Evolutionary conservation across 441 rosid genomes (phyloP), one percentile per base, ranked within the genome.

Genomic region (Jatropha multifida): DNA sequence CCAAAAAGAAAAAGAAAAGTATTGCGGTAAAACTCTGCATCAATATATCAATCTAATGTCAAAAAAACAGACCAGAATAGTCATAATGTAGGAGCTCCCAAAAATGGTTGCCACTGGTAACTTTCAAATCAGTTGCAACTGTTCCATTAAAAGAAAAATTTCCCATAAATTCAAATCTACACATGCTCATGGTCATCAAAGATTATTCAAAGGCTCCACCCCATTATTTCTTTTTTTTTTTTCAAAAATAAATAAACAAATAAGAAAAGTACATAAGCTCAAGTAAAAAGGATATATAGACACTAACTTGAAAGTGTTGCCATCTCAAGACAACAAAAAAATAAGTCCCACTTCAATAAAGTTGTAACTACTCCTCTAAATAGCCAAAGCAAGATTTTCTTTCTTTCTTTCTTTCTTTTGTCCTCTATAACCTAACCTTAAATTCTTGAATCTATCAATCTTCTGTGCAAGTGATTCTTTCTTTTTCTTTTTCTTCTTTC

Each of bases 391-490:
- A 64, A 64, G 1, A 38, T 71, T 62, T 68, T 60, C 42, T 17
- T 51, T 40, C 62, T 8, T 72, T 61, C 23, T 27, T 2, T 44
- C 63, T 48, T 58, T 51, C 10, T 55, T 65, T 49, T 18, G 18
- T 48, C 4, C 76, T 27, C 54, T 32, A 23, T 20, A 27, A 12
- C 69, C 46, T 15, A 41, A 61, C 71, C 81, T 27, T 69, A 70
- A 3, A 79, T 14, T 65, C 64, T 73, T 65, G 78, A 77, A 59
- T 26, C 75, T 38, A 59, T 9, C 51, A 60, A 66, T 63, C 46
- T 41, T 6, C 55, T 23, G 62, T 59, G 54, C 26, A 20, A 20
- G 60, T 12, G 12, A 62, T 41, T 78, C 51, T 12, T 13, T 17
- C 4, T 58, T 32, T 63, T 52, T 58, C 3, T 44, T 10, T 49